These are phyloP conservation scores for Lodderomyces theae DNA, from an alignment of 1,139 yeast genomes.

Conservation along the genomic window DNA sequence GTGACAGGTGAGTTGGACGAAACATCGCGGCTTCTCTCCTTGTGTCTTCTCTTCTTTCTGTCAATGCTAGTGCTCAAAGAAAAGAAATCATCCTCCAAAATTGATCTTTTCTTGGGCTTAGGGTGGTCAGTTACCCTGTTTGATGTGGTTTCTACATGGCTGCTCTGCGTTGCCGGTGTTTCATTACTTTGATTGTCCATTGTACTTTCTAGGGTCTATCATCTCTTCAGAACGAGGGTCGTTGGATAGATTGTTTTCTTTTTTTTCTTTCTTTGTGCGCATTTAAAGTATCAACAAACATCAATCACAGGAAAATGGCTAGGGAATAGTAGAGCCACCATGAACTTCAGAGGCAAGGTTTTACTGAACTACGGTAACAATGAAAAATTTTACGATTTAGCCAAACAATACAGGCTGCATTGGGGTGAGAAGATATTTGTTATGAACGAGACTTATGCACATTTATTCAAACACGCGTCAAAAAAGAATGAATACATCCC, in stretches of 20 bases:
- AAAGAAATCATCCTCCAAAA: conserved; percentile 31
- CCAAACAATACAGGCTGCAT: conserved; percentile 26
- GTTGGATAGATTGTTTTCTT: no score
- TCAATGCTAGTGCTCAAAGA: conserved; percentile 20
- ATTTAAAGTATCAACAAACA: conserved; percentile 2
- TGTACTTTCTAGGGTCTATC: conserved; percentile 13
- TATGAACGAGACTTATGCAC: conserved; percentile 23
- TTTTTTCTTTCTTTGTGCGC: neutral
- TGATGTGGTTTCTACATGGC: neutral
- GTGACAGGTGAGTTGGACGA: neutral
- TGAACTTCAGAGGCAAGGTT: conserved; percentile 3
- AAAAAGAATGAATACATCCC: conserved; percentile 6
- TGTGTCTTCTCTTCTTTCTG: conserved; percentile 21
- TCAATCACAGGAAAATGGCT: no score
- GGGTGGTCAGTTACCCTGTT: neutral
- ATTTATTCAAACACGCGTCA: conserved; percentile 4
- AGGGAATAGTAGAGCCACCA: neutral
- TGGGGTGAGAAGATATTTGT: conserved; percentile 38
- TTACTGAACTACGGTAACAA: conserved; percentile 29
- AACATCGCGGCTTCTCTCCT: conserved; percentile 5
- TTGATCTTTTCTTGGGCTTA: conserved; percentile 8
- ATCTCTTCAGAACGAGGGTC: no score
- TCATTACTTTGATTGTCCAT: neutral
- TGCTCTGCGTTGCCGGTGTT: neutral
- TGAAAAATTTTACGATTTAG: conserved; percentile 24